A percentile compares a stretch with the other conserved stretches of the same genome.
Evolutionary conservation across 2,329 filamentous ascomycete genomes (phyloP).

Genomic region (Fusarium denticulatum): DNA sequence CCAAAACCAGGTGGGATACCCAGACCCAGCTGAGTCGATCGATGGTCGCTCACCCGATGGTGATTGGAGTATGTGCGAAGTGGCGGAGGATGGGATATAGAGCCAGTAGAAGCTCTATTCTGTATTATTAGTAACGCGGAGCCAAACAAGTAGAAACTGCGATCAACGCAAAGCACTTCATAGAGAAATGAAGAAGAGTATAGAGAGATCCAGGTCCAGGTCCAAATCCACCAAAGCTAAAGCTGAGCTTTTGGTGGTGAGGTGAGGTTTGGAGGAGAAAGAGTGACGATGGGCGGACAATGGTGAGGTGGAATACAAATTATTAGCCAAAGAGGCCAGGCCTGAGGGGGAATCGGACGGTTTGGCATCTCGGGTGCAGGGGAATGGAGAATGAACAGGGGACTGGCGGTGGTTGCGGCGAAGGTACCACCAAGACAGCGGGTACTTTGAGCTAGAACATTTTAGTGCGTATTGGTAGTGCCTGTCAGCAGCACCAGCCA

Average conservation of each 20-base stretch:
- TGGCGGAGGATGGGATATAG: constrained; percentile 1
- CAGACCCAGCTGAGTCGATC: constrained; percentile 37
- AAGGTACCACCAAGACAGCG: constrained; percentile 25
- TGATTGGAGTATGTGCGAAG: constrained; percentile 18
- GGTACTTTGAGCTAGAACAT: constrained; percentile 24
- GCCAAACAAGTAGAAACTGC: constrained; percentile 31
- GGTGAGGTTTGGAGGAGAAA: constrained; percentile 24
- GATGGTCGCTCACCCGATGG: constrained; percentile 23
- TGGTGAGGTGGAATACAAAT: constrained; percentile 31
- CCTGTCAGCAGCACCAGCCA: not conserved
- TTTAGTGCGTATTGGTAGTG: constrained; percentile 5
- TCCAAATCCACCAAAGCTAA: constrained; percentile 18
- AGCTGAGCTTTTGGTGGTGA: constrained; percentile 4
- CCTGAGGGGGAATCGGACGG: constrained; percentile 36
- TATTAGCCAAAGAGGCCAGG: constrained; percentile 19
- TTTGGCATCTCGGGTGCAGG: constrained; percentile 41
- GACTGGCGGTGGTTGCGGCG: constrained; percentile 31
- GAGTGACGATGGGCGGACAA: constrained; percentile 29
- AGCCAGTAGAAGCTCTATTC: constrained; percentile 1
- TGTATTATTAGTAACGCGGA: constrained; percentile 39
- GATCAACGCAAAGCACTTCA: constrained; percentile 41
- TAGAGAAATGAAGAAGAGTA: constrained; percentile 31
- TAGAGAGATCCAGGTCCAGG: not conserved
- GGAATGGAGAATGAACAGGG: constrained; percentile 29
- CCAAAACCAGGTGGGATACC: constrained; percentile 33